phyloP scores from a whole-genome alignment of 208 protist genomes.

The Strigomonas culicis region DNA sequence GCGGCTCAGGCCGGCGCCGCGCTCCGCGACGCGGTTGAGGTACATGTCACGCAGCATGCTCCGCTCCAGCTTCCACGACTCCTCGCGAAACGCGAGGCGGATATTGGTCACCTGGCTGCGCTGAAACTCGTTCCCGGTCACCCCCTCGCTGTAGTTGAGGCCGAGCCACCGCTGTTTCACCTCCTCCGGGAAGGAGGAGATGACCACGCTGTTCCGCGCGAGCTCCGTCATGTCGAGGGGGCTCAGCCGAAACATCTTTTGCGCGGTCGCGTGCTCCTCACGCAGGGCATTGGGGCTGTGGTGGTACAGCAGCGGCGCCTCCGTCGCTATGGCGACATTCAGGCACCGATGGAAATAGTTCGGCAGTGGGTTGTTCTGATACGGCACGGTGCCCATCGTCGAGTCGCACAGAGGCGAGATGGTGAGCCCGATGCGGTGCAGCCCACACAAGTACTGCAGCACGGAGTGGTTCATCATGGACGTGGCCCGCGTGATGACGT shows the following conservation, averaged over 20 bases:
- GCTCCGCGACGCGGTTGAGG: constrained; percentile 42
- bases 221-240: constrained; percentile 48
- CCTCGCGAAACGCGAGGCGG: constrained; percentile 81
- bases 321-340: constrained; percentile 95
- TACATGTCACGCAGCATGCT: constrained; percentile 79
- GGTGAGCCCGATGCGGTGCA: constrained; percentile 94
- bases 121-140: constrained; percentile 72
- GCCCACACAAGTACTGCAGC: constrained; percentile 98
- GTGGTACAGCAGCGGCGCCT: constrained; percentile 92
- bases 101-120: constrained; percentile 81
- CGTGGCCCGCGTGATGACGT: constrained; percentile 95
- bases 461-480: constrained; percentile 87
- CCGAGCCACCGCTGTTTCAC: constrained; percentile 84
- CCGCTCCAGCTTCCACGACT: constrained; percentile 76
- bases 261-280: constrained; percentile 84
- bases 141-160: constrained; percentile 49
- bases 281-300: constrained; percentile 80
- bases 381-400: constrained; percentile 93
- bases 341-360: constrained; percentile 92
- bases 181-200: constrained; percentile 64
- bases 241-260: constrained; percentile 62
- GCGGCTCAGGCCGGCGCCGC: constrained; percentile 42
- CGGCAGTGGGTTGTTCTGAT: constrained; percentile 92
- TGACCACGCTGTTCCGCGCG: constrained; percentile 25
- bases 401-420: constrained; percentile 97